phyloP scores from a whole-genome alignment of 345 rosid genomes.

The Excoecaria agallocha region DNA sequence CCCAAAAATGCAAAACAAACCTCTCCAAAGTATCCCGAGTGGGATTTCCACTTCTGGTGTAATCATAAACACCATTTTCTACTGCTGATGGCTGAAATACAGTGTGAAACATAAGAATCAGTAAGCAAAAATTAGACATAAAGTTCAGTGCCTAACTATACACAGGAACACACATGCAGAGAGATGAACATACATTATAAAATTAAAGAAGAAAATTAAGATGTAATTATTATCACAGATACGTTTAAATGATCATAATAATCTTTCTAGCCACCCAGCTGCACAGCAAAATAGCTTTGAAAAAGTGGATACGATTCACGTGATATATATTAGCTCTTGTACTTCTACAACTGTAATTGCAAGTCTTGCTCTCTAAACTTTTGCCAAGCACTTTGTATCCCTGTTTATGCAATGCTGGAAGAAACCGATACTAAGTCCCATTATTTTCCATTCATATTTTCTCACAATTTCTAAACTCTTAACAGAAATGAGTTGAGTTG shows the following conservation, averaged over 20 bases:
- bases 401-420: not conserved
- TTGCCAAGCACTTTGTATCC: not conserved
- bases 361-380: not conserved
- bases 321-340: not conserved
- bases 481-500: not conserved
- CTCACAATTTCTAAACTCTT: not conserved
- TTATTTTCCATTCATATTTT: not conserved
- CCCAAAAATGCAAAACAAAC: constrained; percentile 29
- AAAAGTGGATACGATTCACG: not conserved
- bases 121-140: not conserved
- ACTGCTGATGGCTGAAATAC: constrained; percentile 68
- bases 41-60: constrained; percentile 98
- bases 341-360: not conserved
- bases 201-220: not conserved
- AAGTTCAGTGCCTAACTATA: not conserved
- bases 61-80: constrained; percentile 82
- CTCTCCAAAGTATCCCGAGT: constrained; percentile 85
- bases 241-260: not conserved
- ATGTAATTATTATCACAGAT: not conserved
- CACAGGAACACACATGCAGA: not conserved
- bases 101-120: constrained; percentile 10
- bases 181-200: not conserved
- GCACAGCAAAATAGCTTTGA: not conserved
- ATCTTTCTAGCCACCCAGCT: not conserved
- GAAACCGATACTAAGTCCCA: not conserved